Percentiles rank a stretch among this genome's conserved stretches.
phyloP scores from a whole-genome alignment of 2,329 filamentous ascomycete genomes.

The Colletotrichum tamarilloi region DNA sequence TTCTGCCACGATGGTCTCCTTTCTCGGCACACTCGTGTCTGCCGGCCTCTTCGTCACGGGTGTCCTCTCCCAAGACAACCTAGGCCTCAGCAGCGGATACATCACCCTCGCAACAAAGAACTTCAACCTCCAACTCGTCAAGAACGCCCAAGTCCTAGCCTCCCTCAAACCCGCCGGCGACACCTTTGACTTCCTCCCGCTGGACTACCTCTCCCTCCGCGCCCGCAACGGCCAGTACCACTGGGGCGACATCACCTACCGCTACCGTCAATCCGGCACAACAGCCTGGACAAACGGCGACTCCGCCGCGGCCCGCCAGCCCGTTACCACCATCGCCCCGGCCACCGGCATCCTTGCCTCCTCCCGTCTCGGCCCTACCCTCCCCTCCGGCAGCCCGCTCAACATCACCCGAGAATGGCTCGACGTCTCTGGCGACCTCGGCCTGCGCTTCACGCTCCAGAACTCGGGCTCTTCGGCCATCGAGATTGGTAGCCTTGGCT shows the following conservation, averaged over 20 bases:
- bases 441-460: slow-evolving; percentile 61
- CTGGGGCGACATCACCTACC: slow-evolving; percentile 67
- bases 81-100: slow-evolving; percentile 53
- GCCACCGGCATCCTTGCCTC: slow-evolving; percentile 47
- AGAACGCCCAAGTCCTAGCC: slow-evolving; percentile 58
- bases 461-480: slow-evolving; percentile 54
- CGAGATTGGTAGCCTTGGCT: slow-evolving; percentile 67
- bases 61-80: slow-evolving; percentile 41
- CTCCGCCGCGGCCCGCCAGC: slow-evolving; percentile 53
- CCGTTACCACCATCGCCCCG: slow-evolving; percentile 46
- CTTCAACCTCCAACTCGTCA: slow-evolving; percentile 55
- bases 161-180: slow-evolving; percentile 55
- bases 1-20: not conserved
- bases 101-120: slow-evolving; percentile 52
- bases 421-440: slow-evolving; percentile 59
- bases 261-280: slow-evolving; percentile 57
- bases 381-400: slow-evolving; percentile 50
- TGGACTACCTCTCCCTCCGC: slow-evolving; percentile 58
- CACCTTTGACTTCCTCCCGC: slow-evolving; percentile 66
- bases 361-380: slow-evolving; percentile 53
- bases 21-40: not conserved
- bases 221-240: slow-evolving; percentile 66
- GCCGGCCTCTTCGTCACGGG: not conserved
- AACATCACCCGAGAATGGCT: slow-evolving; percentile 65
- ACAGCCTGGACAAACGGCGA: slow-evolving; percentile 58